Evolutionary conservation across 441 rosid species (phyloP).

Genomic region (Sinapis alba): DNA sequence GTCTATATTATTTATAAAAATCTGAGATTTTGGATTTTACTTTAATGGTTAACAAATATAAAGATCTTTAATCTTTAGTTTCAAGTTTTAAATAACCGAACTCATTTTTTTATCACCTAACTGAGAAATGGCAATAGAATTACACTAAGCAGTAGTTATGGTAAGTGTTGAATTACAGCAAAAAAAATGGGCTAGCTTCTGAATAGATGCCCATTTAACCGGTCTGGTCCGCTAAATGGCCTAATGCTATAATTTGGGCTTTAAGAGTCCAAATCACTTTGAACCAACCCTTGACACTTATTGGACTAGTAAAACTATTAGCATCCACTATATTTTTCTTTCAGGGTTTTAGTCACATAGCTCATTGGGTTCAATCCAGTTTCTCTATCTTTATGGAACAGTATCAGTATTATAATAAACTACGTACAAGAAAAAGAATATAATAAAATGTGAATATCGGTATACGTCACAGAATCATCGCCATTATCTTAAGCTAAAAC

Average conservation of each 20-base stretch:
- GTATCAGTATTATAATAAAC: neutral
- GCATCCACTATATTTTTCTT: neutral
- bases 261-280: conserved; percentile 7
- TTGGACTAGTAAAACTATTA: conserved; percentile 7
- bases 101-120: no score
- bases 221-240: neutral
- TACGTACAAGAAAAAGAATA: neutral
- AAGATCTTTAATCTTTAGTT: no score
- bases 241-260: conserved; percentile 12
- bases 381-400: neutral
- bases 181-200: neutral
- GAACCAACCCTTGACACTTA: neutral
- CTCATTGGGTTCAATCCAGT: neutral
- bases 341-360: neutral
- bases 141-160: neutral
- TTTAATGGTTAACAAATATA: no score
- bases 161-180: neutral
- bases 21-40: neutral
- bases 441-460: neutral
- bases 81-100: neutral
- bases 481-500: neutral
- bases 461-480: neutral
- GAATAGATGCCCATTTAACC: neutral
- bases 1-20: neutral
- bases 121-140: neutral